Evolutionary conservation across 2,329 filamentous ascomycete genomes (phyloP).

Genomic region (Colletotrichum phormii): DNA sequence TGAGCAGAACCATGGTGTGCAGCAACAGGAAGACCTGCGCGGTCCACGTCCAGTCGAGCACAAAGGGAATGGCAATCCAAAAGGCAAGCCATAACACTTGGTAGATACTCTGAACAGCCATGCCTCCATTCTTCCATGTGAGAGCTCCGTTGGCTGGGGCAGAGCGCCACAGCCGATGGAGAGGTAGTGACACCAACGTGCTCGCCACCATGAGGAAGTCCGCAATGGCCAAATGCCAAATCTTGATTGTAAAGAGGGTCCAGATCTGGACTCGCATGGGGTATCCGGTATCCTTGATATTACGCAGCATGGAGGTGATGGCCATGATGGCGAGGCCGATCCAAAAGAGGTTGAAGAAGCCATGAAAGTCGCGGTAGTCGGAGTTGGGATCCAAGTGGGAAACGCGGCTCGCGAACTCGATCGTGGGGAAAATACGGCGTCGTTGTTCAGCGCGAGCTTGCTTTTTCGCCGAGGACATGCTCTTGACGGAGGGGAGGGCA

Average conservation of each 20-base stretch:
- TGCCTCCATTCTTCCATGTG: constrained; percentile 82
- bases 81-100: constrained; percentile 82
- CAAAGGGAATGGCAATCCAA: constrained; percentile 89
- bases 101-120: constrained; percentile 84
- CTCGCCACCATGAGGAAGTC: constrained; percentile 87
- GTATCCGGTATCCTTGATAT: constrained; percentile 92
- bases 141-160: constrained; percentile 62
- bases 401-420: constrained; percentile 89
- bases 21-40: constrained; percentile 94
- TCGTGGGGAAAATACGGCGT: constrained; percentile 89
- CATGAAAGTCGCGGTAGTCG: constrained; percentile 93
- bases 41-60: constrained; percentile 94
- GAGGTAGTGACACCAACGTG: constrained; percentile 76
- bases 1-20: constrained; percentile 90
- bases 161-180: constrained; percentile 76
- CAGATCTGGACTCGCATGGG: constrained; percentile 89
- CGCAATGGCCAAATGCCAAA: constrained; percentile 86
- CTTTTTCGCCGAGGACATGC: constrained; percentile 85
- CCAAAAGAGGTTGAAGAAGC: constrained; percentile 99
- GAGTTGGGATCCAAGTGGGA: constrained; percentile 95
- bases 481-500: constrained; percentile 91
- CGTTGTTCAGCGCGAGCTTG: constrained; percentile 84
- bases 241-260: constrained; percentile 87
- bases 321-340: constrained; percentile 97
- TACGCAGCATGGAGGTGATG: constrained; percentile 91